Percentiles rank a stretch among this genome's conserved stretches.
These are phyloP conservation scores for Lactifluus echinatus DNA, from an alignment of 768 basidiomycete species.

Conservation along the genomic window DNA sequence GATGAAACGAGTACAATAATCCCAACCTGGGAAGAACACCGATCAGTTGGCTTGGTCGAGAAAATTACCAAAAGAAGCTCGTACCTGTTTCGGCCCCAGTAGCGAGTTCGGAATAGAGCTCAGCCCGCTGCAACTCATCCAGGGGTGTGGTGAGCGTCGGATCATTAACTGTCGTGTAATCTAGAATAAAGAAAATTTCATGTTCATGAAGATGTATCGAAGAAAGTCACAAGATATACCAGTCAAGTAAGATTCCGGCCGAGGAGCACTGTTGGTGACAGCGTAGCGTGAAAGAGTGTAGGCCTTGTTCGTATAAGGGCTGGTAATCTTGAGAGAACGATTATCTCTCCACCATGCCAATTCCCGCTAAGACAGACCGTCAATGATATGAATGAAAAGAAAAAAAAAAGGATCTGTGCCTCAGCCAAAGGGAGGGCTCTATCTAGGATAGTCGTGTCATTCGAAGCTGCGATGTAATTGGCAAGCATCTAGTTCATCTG, in stretches of 20 bases:
- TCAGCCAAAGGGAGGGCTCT: constrained; percentile 84
- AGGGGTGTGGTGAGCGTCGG: constrained; percentile 45
- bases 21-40: constrained; percentile 26
- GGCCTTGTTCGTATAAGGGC: constrained; percentile 60
- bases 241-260: constrained; percentile 74
- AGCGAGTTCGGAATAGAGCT: constrained; percentile 81
- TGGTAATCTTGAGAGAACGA: constrained; percentile 56
- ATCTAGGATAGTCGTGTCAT: constrained; percentile 64
- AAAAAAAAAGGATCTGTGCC: constrained; percentile 30
- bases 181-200: constrained; percentile 29
- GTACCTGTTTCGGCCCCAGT: constrained; percentile 77
- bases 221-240: constrained; percentile 32
- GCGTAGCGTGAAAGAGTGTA: constrained; percentile 63
- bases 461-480: constrained; percentile 66
- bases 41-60: background rate
- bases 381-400: background rate
- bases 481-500: constrained; percentile 59
- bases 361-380: constrained; percentile 45
- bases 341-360: constrained; percentile 76
- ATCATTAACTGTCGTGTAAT: constrained; percentile 73
- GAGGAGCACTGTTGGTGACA: constrained; percentile 77
- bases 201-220: background rate
- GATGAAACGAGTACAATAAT: constrained; percentile 36
- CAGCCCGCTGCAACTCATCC: constrained; percentile 49
- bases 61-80: constrained; percentile 8